These are phyloP conservation scores for Sanghuangporus baumii DNA, from an alignment of 1,284 basidiomycete genomes.

Conservation along the genomic window DNA sequence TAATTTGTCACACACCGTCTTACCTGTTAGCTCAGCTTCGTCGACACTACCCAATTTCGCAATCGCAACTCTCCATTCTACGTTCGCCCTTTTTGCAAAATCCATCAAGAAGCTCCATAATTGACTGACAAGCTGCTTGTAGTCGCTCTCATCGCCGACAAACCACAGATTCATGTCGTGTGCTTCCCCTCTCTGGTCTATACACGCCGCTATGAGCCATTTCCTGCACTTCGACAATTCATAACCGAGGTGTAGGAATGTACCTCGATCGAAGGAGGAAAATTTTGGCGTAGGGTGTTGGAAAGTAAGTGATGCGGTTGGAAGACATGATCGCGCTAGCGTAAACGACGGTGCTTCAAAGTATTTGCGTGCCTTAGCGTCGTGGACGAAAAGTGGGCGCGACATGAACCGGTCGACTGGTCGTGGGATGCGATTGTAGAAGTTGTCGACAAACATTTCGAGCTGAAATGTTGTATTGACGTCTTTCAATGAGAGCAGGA, in stretches of 20 bases:
- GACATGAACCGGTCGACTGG: constrained; percentile 57
- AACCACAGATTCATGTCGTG: constrained; percentile 64
- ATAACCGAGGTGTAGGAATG: constrained; percentile 74
- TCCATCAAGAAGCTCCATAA: constrained; percentile 64
- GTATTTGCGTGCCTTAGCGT: constrained; percentile 37
- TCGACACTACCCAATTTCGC: constrained; percentile 58
- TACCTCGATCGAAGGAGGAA: constrained; percentile 65
- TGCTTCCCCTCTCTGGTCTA: constrained; percentile 73
- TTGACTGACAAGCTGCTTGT: constrained; percentile 41
- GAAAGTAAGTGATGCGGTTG: constrained; percentile 40
- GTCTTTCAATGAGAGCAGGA: constrained; percentile 40
- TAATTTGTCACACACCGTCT: constrained; percentile 21
- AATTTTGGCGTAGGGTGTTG: constrained; percentile 44
- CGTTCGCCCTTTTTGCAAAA: constrained; percentile 54
- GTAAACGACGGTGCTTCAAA: constrained; percentile 63
- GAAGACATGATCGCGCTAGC: constrained; percentile 44
- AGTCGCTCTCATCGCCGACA: constrained; percentile 37
- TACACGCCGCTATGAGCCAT: constrained; percentile 70
- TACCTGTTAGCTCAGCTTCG: constrained; percentile 60
- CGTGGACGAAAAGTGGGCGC: constrained; percentile 39
- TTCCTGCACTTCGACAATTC: constrained; percentile 53
- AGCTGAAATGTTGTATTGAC: constrained; percentile 34
- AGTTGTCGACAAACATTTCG: constrained; percentile 45
- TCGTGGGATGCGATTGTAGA: constrained; percentile 66
- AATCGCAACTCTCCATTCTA: constrained; percentile 77